These are phyloP conservation scores for Pseudogymnoascus sp. DNA, from an alignment of 2,329 filamentous ascomycete species.

Conservation along the genomic window DNA sequence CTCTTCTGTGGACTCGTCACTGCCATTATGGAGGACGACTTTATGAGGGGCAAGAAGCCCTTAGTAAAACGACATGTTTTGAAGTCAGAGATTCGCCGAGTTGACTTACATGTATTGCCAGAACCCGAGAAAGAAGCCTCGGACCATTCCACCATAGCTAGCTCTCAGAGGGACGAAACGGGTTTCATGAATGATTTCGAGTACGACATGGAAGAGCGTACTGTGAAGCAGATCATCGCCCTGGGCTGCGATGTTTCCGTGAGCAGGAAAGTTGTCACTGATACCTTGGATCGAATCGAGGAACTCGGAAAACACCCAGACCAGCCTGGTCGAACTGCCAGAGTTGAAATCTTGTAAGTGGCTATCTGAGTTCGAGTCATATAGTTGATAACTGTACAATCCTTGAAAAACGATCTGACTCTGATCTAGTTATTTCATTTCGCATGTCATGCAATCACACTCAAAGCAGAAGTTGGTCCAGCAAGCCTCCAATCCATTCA, in stretches of 20 bases:
- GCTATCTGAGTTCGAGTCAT: slow-evolving; percentile 10
- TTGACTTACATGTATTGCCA: background rate
- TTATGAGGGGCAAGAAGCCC: background rate
- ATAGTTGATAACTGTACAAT: background rate
- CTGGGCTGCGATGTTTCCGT: slow-evolving; percentile 52
- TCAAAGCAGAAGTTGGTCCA: slow-evolving; percentile 43
- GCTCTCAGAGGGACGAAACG: background rate
- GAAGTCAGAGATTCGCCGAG: background rate
- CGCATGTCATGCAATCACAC: slow-evolving; percentile 53
- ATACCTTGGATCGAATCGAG: slow-evolving; percentile 47
- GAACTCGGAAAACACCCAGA: slow-evolving; percentile 41
- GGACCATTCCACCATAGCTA: background rate
- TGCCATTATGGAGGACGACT: background rate
- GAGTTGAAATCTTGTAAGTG: background rate
- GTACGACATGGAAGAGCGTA: slow-evolving; percentile 29
- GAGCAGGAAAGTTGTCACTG: slow-evolving; percentile 40
- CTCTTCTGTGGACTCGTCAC: background rate
- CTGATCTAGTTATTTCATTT: slow-evolving; percentile 47
- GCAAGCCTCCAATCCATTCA: slow-evolving; percentile 48
- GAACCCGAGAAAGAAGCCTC: background rate
- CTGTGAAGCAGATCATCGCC: slow-evolving; percentile 52
- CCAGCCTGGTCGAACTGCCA: background rate
- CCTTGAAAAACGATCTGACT: background rate
- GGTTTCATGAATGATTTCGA: slow-evolving; percentile 23
- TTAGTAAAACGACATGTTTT: background rate